Evolutionary conservation across 495 filamentous ascomycete genomes (phyloP), one percentile per base, ranked within the genome.

Genomic region (Penicillium lividum): DNA sequence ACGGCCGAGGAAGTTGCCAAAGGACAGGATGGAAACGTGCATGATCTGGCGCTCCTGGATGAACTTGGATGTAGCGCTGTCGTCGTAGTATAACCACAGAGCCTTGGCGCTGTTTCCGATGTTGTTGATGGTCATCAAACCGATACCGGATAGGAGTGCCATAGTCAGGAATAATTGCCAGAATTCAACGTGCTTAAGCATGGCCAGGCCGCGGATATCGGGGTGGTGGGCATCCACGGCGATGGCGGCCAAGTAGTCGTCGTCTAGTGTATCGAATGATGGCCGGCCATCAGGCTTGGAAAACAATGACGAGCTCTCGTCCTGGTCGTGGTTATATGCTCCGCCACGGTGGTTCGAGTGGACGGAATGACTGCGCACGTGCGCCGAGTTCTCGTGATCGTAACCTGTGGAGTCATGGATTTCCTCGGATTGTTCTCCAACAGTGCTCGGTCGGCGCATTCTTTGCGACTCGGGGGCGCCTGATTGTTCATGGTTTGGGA

Each of bases 51-150:
- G 84, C 54, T 89, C 80, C 28, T 89, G 84, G 49, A 98, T 89
- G 71, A 93, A 94, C 36, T 86, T 81, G 29, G 87, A 77, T 50
- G 79, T 75, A 0, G 87, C 89, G 28, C 82, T 85, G 68, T 88
- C 82, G 64, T 97, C 91, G 67, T 89, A 94, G 67, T 89, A 84
- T 43, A 80, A 83, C 92, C 92, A 96, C 8, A 97, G 79, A 16
- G 86, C 85, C 68, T 83, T 82, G 53, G 84, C 91, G 69, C 92
- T 88, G 68, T 97, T 95, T 47, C 94, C 95, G 71, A 98, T 98
- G 67, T 98, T 98, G 73, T 98, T 98, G 70, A 98, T 98, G 3
- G 95, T 98, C 94, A 98, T 98, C 66, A 98, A 73, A 10, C 94
- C 94, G 67, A 97, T 89, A 43, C 94, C 94, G 18, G 92, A 91